Base-by-base conservation (phyloP, 192 early-diverging fungal genomes). In the Linnemannia zychae region DNA sequence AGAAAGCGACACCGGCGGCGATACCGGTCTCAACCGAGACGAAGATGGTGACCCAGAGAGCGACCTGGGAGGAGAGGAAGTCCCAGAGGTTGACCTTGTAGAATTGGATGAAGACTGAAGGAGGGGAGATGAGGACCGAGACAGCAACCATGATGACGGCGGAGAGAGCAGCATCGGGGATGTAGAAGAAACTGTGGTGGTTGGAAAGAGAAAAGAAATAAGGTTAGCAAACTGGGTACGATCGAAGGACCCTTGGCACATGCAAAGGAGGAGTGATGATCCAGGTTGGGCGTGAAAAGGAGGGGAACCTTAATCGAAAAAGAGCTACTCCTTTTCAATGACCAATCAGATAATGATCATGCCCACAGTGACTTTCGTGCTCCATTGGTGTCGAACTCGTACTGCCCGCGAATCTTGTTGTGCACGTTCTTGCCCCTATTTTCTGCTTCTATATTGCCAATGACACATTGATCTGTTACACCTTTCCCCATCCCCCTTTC, bases 71-170 rank as follows among this genome's bases (percentile, higher is more conserved):
- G 24, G 76, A 67, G 33, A 87, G 71, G 67, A 75, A 79, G 68
- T 87, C 85, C 79, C 77, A 85, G 65, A 94, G 87, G 76, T 92
- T 90, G 69, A 91, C 79, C 71, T 88, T 88, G 40, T 88, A 86
- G 85, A 95, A 92, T 57, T 94, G 87, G 38, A 93, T 90, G 53
- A 95, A 88, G 28, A 94, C 52, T 34, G 80, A 70, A 5, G 93
- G 94, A 24, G 92, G 90, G 3, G 89, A 86, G 53, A 99, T 89
- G 67, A 99, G 88, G 66, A 96, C 94, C 34, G 93, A 88, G 36
- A 99, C 96, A n/a, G 96, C 95, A 71, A 92, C 92, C 77, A 97
- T 94, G 78, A 98, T 96, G 49, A 99, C 92, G 0, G 96, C 97
- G 33, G 95, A 92, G 6, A 99, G 88, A 3, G 91, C 87, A 24